A percentile compares a stretch with the other conserved stretches of the same genome.
Evolutionary conservation across 1,139 yeast genomes (phyloP).

Genomic region (Yamadazyma siamensis): DNA sequence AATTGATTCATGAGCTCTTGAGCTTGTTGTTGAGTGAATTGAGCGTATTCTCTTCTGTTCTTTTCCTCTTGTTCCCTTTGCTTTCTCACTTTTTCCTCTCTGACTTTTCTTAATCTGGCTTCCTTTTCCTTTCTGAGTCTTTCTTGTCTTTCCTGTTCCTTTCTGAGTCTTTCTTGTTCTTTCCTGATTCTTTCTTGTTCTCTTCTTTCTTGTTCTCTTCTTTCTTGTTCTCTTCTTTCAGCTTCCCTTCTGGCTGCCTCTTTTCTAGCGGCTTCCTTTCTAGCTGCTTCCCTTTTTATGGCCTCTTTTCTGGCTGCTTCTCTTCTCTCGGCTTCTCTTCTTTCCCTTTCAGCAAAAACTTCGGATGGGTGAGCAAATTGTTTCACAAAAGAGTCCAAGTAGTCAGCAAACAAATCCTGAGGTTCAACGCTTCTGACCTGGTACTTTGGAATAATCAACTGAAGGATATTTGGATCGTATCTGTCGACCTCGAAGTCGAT

Average conservation of each 20-base stretch:
- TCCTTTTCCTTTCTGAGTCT: constrained; percentile 14
- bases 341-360: constrained; percentile 5
- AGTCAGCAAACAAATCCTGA: constrained; percentile 7
- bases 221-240: constrained; percentile 10
- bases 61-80: constrained; percentile 7
- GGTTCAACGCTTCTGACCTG: constrained; percentile 4
- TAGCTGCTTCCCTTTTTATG: constrained; percentile 9
- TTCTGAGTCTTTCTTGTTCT: constrained; percentile 14
- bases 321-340: constrained; percentile 5
- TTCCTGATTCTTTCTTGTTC: constrained; percentile 11
- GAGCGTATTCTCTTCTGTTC: constrained; percentile 5
- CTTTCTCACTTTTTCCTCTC: constrained; percentile 26
- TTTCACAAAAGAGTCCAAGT: constrained; percentile 7
- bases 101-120: constrained; percentile 15
- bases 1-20: constrained; percentile 13
- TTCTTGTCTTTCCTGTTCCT: constrained; percentile 14
- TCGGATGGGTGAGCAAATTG: constrained; percentile 5
- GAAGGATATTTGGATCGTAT: constrained; percentile 28
- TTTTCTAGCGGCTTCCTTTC: constrained; percentile 1
- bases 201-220: constrained; percentile 9
- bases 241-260: constrained; percentile 6
- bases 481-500: constrained; percentile 38
- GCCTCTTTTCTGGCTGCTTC: constrained; percentile 4
- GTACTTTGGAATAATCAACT: constrained; percentile 40
- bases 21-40: constrained; percentile 11